Evolutionary conservation across 2,329 filamentous ascomycete species (phyloP), one percentile per base, ranked within the genome.

Genomic region (Apiospora malaysiana): DNA sequence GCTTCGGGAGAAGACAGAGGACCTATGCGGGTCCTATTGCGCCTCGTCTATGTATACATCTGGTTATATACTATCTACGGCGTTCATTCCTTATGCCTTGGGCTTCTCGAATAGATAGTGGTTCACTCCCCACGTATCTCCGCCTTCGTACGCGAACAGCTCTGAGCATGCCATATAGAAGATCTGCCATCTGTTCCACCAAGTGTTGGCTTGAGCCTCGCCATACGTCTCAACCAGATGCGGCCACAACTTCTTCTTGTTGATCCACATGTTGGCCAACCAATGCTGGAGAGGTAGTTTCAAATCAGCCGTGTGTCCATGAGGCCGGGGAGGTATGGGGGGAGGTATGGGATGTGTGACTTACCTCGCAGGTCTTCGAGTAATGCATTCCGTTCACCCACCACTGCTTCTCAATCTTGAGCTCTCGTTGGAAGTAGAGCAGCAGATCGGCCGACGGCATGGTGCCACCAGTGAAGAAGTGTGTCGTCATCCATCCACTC

Each of bases 401-500:
- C 91, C 91, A 93, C 79, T 92, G 90, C 74, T 84, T 82, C 80
- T 87, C 81, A 42, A 93, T 78, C 69, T 80, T 85, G 68, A 93
- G 78, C 76, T 92, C 86, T 32, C 84, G 81, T 79, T 93, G 91
- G 77, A 93, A 93, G 77, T 87, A 93, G 51, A 91, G 82, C 72
- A 93, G 79, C 69, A 93, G 79, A 78, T 93, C 91, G 0, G 89
- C 87, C 56, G 86, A 89, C 4, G 89, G 90, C 91, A 93, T 93
- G 8, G 90, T 93, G 2, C 91, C 91, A 16, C 91, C 91, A 0
- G 90, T 91, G 81, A 93, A 93, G 83, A 93, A 93, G 77, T 92
- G 86, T 72, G 87, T 88, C 68, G 90, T 91, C 91, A 93, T 93
- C 91, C 91, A 93, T 45, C 91, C 91, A 67, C 87, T 86, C 72